Evolutionary conservation across 2,329 filamentous ascomycete genomes (phyloP).

Genomic region (Aspergillus bombycis): DNA sequence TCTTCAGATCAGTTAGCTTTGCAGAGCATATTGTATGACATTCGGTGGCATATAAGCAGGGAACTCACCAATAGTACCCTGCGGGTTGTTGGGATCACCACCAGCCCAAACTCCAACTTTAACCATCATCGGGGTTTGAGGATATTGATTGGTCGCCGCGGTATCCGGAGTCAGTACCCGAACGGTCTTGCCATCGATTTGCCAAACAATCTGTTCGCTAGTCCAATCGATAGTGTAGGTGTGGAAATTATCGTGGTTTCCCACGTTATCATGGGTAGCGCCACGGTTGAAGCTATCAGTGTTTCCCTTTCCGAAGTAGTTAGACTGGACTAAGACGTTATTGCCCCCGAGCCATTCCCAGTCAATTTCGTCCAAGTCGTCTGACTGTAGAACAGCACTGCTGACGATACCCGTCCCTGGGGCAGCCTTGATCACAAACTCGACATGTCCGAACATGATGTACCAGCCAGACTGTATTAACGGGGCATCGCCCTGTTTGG

Average conservation of each 20-base stretch:
- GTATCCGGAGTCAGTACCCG: slow-evolving; percentile 72
- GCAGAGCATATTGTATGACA: slow-evolving; percentile 5
- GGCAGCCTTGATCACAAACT: slow-evolving; percentile 81
- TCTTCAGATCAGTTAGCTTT: slow-evolving; percentile 39
- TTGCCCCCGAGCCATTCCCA: slow-evolving; percentile 92
- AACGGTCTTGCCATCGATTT: slow-evolving; percentile 75
- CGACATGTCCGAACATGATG: slow-evolving; percentile 97
- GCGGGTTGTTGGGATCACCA: slow-evolving; percentile 76
- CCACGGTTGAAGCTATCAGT: slow-evolving; percentile 86
- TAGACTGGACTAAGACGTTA: slow-evolving; percentile 80
- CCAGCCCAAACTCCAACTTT: slow-evolving; percentile 92
- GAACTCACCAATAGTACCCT: slow-evolving; percentile 71
- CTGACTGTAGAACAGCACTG: slow-evolving; percentile 87
- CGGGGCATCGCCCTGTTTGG: slow-evolving; percentile 77
- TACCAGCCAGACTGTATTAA: slow-evolving; percentile 90
- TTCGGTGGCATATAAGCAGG: neutral
- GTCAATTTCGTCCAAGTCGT: slow-evolving; percentile 93
- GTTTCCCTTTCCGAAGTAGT: slow-evolving; percentile 94
- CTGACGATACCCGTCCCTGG: slow-evolving; percentile 91
- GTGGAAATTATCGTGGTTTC: slow-evolving; percentile 75
- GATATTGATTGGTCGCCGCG: slow-evolving; percentile 74
- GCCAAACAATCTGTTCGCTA: slow-evolving; percentile 80
- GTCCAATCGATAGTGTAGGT: slow-evolving; percentile 96
- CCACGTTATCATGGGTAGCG: slow-evolving; percentile 69
- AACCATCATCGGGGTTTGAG: slow-evolving; percentile 93